Base-by-base conservation (phyloP, 2,329 filamentous ascomycete genomes). In the Aspergillus cejpii region DNA sequence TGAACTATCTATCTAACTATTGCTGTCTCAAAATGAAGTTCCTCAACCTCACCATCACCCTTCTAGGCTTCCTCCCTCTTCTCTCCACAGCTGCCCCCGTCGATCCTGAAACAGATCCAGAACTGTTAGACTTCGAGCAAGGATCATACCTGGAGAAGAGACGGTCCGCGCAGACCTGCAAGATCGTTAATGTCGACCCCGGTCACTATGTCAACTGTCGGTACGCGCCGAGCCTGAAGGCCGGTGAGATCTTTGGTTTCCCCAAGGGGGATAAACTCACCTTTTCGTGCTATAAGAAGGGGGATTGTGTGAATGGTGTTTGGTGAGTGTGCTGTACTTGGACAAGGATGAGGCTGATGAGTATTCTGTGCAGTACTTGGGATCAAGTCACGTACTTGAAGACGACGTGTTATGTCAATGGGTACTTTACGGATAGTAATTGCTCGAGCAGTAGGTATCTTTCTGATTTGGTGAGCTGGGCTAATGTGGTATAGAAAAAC, bases 351-450 rank as follows among this genome's bases (percentile, higher is more conserved):
- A 37, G 29, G 31, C 43, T 45, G 36, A 45, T 37, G 7, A n/a
- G 38, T n/a, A n/a, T n/a, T n/a, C n/a, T n/a, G n/a, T 17, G 37
- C 31, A 48, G 46, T 12, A 39, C 46, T 33, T 48, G 43, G 46
- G 46, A 48, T 37, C 46, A 45, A 41, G 14, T 48, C 11, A 48
- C 46, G 8, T 45, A 45, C 38, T 15, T 45, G 6, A 31, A 31
- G 43, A 48, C 38, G 23, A 48, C 46, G 2, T 48, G 46, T 21
- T 48, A 48, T 23, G 43, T 48, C 1, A 48, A 43, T 43, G 46
- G 46, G 27, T 48, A 48, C 29, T 48, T 45, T 37, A 48, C 46
- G 23, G 46, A 48, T 43, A 41, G 38, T 21, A 48, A 48, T 42
- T 48, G 46, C 43, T 41, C 43, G 17, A 45, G 43, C 38, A 45